Conservation (phyloP, 228 moss, liverwort and hornwort genomes). For the Sphagnum magellanicum region DNA sequence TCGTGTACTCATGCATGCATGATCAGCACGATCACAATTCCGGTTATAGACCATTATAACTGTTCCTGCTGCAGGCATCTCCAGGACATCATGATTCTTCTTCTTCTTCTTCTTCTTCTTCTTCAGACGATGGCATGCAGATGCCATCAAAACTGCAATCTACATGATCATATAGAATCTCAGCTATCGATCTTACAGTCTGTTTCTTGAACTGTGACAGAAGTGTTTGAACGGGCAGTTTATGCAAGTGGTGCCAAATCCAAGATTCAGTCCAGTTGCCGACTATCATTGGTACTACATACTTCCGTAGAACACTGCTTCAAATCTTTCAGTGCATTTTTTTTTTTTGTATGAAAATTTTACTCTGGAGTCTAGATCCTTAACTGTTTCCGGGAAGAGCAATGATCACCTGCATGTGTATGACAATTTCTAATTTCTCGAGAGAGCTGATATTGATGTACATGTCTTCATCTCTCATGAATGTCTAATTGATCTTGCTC, state of each 20-base stretch:
- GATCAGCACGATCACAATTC: no score
- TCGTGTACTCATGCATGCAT: no score
- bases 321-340: background rate
- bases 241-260: slow-evolving; percentile 66
- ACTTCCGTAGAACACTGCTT: background rate
- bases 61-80: no score
- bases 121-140: background rate
- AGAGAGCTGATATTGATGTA: background rate
- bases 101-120: background rate
- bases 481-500: background rate
- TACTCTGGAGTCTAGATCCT: background rate
- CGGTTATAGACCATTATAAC: no score
- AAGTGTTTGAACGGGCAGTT: slow-evolving; percentile 83
- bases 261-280: slow-evolving; percentile 44
- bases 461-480: background rate
- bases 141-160: background rate
- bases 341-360: background rate
- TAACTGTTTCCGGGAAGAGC: background rate
- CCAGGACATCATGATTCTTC: background rate
- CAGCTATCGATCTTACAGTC: no score
- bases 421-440: no score
- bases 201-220: slow-evolving; percentile 12
- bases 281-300: slow-evolving; percentile 48
- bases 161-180: background rate
- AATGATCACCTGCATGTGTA: background rate